phyloP scores from a whole-genome alignment of 1,284 basidiomycete species.

The Lentinus polychrous region DNA sequence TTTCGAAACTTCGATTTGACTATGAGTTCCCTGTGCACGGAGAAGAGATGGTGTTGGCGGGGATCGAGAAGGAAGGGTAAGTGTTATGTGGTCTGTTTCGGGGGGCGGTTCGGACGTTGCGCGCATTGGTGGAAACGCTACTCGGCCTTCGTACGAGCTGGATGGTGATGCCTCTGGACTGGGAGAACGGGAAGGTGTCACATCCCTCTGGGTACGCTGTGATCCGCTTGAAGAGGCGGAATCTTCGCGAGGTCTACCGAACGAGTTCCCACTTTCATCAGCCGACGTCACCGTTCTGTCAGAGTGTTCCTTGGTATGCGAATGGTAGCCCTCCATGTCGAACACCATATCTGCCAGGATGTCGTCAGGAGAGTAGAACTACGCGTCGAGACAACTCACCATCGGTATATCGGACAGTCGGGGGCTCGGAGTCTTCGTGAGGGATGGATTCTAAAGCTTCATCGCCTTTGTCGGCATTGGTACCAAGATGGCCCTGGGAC shows the following conservation, averaged over 20 bases:
- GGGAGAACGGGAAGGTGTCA: conserved; percentile 13
- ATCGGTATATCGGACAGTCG: conserved; percentile 62
- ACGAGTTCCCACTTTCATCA: conserved; percentile 1
- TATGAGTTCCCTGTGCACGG: conserved; percentile 12
- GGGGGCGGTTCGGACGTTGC: conserved; percentile 55
- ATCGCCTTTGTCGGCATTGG: conserved; percentile 34
- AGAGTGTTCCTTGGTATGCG: conserved; percentile 34
- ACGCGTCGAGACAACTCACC: conserved; percentile 35
- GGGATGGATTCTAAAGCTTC: conserved; percentile 42
- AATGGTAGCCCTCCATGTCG: conserved; percentile 64
- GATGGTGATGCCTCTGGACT: conserved; percentile 15
- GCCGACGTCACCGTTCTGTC: conserved; percentile 29
- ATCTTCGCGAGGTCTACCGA: not conserved
- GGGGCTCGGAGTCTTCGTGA: conserved; percentile 43
- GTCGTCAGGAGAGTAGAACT: not conserved
- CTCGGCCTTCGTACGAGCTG: conserved; percentile 9
- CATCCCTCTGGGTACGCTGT: conserved; percentile 8
- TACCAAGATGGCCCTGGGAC: conserved; percentile 3
- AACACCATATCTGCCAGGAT: conserved; percentile 46
- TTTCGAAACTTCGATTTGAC: not conserved
- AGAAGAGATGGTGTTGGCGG: conserved; percentile 8
- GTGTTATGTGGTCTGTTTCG: conserved; percentile 23
- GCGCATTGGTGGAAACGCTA: conserved; percentile 34
- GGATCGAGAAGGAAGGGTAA: conserved; percentile 11
- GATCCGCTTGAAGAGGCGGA: not conserved